Base-by-base conservation (phyloP, 768 basidiomycete species). In the Naganishia friedmannii region DNA sequence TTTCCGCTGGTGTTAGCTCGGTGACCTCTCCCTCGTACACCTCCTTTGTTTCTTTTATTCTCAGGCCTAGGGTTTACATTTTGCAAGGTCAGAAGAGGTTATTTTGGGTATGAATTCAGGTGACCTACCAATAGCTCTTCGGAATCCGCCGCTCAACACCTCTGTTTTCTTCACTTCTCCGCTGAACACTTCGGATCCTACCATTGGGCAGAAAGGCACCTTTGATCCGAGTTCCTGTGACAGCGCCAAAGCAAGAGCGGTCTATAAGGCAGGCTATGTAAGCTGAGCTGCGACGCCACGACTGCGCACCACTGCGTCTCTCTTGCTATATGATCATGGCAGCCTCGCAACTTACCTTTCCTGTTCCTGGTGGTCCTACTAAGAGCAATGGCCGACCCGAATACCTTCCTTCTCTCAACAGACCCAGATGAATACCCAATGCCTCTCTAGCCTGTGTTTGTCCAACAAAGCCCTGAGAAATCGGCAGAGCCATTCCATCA, bases 141-240 rank as follows among this genome's bases (percentile, higher is more conserved):
- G 86, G 82, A 98, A 98, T 45, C 89, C 87, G 81, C 97, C 95
- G 57, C 93, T 92, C 23, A 99, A 83, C 5, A 98, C 94, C 79
- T 98, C 96, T 1, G 96, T 98, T 86, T 99, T 99, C 84, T 98
- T 98, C 68, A 99, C 93, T 82, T 98, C 95, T 2, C 91, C 88
- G 48, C 89, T 91, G 79, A 96, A 98, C 71, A 98, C 96, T 82
- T 99, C 96, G 23, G 89, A 90, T 0, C 96, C 96, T 53, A 98
- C 96, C 92, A 97, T 97, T 5, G 93, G 93, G 80, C 95, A 97
- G 79, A 99, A 98, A 0, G 96, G 96, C 0, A 97, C 94, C 77
- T 96, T 96, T 26, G 86, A 83, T 0, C 96, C 96, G 0, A 99
- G 86, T 76, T 98, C 96, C 70, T 97, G 94, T 7, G 93, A 89